Percentiles rank a stretch among this genome's conserved stretches.
These are phyloP conservation scores for Globisporangium sylvaticum DNA, from an alignment of 352 stramenopile species.

Conservation along the genomic window DNA sequence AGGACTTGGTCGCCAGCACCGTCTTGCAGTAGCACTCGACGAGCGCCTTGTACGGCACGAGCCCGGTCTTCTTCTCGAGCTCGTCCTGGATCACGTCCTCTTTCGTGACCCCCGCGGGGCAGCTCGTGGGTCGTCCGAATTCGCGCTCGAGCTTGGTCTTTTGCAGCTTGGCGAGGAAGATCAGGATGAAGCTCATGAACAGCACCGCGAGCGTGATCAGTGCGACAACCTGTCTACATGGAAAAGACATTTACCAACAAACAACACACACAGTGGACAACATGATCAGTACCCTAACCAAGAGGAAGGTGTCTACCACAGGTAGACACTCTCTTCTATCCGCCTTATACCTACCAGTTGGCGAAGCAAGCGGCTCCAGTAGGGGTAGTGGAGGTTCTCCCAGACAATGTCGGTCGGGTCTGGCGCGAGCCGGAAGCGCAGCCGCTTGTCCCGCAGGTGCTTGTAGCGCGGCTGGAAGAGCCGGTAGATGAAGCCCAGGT, in stretches of 20 bases:
- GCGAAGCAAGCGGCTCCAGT: conserved; percentile 52
- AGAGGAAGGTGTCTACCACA: background rate
- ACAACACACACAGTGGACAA: background rate
- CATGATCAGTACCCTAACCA: background rate
- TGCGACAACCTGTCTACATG: conserved; percentile 39
- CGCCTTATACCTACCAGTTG: conserved; percentile 56
- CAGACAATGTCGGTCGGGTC: conserved; percentile 84
- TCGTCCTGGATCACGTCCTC: conserved; percentile 72
- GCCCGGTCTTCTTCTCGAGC: conserved; percentile 36
- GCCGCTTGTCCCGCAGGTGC: conserved; percentile 61
- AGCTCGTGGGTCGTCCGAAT: conserved; percentile 63
- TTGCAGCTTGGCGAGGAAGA: conserved; percentile 68
- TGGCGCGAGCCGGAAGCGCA: conserved; percentile 63
- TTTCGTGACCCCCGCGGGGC: conserved; percentile 48
- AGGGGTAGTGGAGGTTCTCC: conserved; percentile 77
- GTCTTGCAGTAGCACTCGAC: conserved; percentile 82
- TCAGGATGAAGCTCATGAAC: conserved; percentile 71
- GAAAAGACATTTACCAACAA: background rate
- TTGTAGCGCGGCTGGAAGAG: conserved; percentile 68
- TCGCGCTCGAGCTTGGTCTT: conserved; percentile 69
- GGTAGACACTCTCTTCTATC: background rate
- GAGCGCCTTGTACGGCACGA: conserved; percentile 67
- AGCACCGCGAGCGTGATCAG: conserved; percentile 67
- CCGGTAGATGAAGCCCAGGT: conserved; percentile 65
- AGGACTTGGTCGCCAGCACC: conserved; percentile 46